Conservation (phyloP, 768 basidiomycete genomes). For the Calocybe gangraenosa region DNA sequence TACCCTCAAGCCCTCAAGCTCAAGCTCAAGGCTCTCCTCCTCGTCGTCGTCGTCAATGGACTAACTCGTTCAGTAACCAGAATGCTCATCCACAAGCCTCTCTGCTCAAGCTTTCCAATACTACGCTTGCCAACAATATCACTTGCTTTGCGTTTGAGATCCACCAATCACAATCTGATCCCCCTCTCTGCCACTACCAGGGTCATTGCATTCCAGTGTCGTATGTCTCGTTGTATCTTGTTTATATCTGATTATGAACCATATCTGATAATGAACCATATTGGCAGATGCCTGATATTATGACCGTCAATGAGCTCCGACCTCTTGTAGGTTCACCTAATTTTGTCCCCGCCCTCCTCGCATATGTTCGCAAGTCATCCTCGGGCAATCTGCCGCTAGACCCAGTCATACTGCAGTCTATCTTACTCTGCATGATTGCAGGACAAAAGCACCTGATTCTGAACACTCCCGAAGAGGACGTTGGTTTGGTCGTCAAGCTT, state of each 20-base stretch:
- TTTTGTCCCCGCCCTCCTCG: conserved; percentile 49
- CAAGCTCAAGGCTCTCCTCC: too few species aligned
- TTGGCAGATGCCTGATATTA: conserved; percentile 15
- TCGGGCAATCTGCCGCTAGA: conserved; percentile 54
- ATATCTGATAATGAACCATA: not conserved
- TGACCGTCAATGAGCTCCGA: conserved; percentile 19
- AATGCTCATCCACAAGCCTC: not conserved
- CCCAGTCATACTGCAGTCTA: conserved; percentile 57
- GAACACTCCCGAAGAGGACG: conserved; percentile 61
- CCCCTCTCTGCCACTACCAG: not conserved
- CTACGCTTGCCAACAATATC: not conserved
- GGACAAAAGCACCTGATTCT: conserved; percentile 63
- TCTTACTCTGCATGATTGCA: conserved; percentile 62
- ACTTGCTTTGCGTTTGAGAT: not conserved
- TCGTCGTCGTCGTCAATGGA: too few species aligned
- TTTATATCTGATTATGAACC: not conserved
- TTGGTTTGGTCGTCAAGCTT: conserved; percentile 54
- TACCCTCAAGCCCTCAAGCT: too few species aligned
- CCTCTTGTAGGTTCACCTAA: conserved; percentile 37
- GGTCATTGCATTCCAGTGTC: not conserved
- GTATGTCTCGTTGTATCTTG: not conserved
- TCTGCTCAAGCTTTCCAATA: too few species aligned
- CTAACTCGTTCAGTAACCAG: too few species aligned
- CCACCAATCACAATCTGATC: not conserved
- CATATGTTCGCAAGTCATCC: conserved; percentile 37